These are phyloP conservation scores for Colletotrichum eleusines DNA, from an alignment of 2,329 filamentous ascomycete genomes.

Conservation along the genomic window DNA sequence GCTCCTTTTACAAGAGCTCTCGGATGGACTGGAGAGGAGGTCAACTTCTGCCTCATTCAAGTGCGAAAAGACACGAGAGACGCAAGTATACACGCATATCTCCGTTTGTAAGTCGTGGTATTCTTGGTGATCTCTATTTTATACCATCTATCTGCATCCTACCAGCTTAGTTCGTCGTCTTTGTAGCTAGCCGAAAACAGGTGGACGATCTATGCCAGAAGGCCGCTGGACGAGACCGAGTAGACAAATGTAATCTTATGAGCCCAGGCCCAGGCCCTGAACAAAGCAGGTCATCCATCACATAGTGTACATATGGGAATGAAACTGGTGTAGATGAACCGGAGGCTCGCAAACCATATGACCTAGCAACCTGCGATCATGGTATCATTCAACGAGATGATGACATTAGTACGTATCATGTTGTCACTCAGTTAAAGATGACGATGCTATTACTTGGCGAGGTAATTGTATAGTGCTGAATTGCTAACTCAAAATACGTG, in stretches of 20 bases:
- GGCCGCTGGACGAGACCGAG: not conserved
- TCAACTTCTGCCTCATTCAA: constrained; percentile 48
- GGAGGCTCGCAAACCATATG: not conserved
- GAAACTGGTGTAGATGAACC: not conserved
- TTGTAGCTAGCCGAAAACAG: not conserved
- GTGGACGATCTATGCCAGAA: constrained; percentile 2
- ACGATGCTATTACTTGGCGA: not conserved
- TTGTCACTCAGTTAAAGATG: not conserved
- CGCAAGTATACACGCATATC: constrained; percentile 49
- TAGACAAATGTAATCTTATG: not conserved
- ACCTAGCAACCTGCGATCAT: too few relatives aligned
- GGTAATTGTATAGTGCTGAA: too few relatives aligned
- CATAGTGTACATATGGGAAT: not conserved
- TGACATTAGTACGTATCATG: too few relatives aligned
- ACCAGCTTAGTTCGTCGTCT: not conserved
- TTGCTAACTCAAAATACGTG: not conserved
- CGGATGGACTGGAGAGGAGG: constrained; percentile 48
- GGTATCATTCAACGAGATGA: too few relatives aligned
- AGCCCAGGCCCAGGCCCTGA: too few relatives aligned
- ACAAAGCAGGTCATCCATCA: not conserved
- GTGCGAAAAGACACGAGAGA: constrained; percentile 48
- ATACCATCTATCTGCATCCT: too few relatives aligned
- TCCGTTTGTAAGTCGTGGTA: constrained; percentile 44
- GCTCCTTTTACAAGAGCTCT: constrained; percentile 48
- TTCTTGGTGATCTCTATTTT: too few relatives aligned